Evolutionary conservation across 441 rosid species (phyloP), one percentile per base, ranked within the genome.

Genomic region (Dalechampia spathulata): DNA sequence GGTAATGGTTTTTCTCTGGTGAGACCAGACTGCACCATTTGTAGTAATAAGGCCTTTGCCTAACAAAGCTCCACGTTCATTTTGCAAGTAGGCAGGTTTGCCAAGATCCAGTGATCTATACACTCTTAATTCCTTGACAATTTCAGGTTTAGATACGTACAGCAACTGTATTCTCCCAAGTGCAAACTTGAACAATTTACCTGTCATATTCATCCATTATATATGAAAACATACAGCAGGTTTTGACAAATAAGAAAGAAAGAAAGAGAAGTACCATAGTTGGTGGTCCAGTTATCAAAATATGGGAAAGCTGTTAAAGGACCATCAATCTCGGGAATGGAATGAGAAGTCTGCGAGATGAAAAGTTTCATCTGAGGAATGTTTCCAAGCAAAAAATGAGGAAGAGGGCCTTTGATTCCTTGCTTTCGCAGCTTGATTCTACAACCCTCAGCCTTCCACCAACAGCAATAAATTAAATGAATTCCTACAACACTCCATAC

Each of bases 21-120:
- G 40, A 42, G 49, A 12, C 49, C 60, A 42, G 11, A 13, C 60
- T 11, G 60, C n/a, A 41, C 60, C 60, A 42, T 27, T 55, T 17
- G 49, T 0, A 15, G 60, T 55, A 43, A 42, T 3, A 55, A 42
- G 23, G 40, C 60, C 60, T 55, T 43, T 42, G 49, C 60, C 60
- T 10, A 55, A 10, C 12, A 37, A 38, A 48, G 14, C 48, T 37
- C 63, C 63, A 5, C 27, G 16, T 38, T 47, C 63, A 20, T 48
- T 48, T 36, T 48, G 63, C 38, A 36, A n/a, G 46, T 58, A 58
- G 25, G 55, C 11, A 5, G 55, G 55, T 49, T 48, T 58, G 1
- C 52, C 61, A 23, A 45, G 21, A 22, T 45, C 34, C 52, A 32
- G 32, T 15, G 61, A 32, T 20, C 52, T 58, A 23, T 7, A 48